These are phyloP conservation scores for Coemansia sp. DNA, from an alignment of 192 early-diverging fungal species.

Conservation along the genomic window DNA sequence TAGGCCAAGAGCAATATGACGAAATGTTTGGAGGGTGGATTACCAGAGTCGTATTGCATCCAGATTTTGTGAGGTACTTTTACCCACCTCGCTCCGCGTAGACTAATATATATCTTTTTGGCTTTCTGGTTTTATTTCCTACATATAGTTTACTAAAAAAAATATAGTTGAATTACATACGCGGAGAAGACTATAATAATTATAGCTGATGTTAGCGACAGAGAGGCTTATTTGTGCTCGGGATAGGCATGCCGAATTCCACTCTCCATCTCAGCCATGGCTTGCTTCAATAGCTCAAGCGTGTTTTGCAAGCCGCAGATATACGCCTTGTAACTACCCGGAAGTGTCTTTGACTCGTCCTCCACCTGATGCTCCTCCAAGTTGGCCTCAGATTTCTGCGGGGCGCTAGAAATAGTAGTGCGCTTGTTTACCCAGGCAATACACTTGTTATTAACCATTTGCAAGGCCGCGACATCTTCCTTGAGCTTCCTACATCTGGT, in stretches of 20 bases:
- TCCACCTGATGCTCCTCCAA: no score
- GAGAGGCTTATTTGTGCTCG: not conserved
- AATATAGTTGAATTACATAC: not conserved
- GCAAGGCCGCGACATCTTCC: not conserved
- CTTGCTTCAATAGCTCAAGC: not conserved
- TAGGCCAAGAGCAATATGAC: not conserved
- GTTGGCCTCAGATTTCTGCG: no score
- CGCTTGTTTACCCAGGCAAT: not conserved
- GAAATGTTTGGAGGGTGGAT: not conserved
- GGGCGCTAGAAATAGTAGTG: no score
- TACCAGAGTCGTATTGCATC: not conserved
- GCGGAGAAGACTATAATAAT: not conserved
- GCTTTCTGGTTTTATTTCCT: not conserved
- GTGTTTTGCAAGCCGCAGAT: not conserved
- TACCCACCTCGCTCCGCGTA: not conserved
- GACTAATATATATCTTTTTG: not conserved
- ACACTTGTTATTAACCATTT: not conserved
- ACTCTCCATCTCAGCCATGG: not conserved
- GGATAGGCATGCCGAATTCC: not conserved
- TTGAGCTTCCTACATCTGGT: not conserved
- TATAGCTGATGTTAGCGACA: no score
- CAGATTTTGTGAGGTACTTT: not conserved
- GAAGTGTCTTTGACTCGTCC: not conserved
- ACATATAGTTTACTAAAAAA: not conserved
- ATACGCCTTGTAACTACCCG: not conserved